A percentile compares a stretch with the other conserved stretches of the same genome.
Conservation (phyloP, 169 alveolate genomes). For the Miamiensis avidus region DNA sequence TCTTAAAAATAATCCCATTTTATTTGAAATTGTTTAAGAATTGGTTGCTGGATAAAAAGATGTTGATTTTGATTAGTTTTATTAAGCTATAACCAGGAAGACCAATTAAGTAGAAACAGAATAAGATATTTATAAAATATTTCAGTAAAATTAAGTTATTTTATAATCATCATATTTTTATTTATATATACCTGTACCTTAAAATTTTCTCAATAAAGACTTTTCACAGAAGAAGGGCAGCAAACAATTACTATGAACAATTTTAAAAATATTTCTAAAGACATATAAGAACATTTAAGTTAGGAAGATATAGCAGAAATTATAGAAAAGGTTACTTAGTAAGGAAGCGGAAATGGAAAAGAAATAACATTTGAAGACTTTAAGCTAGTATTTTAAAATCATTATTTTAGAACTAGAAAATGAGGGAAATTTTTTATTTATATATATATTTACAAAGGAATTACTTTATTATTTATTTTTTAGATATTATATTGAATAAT, state of each 20-base stretch:
- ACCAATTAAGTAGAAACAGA: neutral
- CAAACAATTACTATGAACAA: neutral
- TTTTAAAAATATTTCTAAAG: neutral
- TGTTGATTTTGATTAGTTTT: neutral
- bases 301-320: neutral
- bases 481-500: too few relatives aligned
- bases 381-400: too few relatives aligned
- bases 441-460: neutral
- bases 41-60: neutral
- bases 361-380: neutral
- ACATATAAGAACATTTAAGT: too few relatives aligned
- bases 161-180: neutral
- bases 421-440: too few relatives aligned
- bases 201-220: neutral
- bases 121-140: neutral
- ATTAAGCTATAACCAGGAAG: neutral
- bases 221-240: neutral
- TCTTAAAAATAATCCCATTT: neutral
- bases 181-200: neutral
- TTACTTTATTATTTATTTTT: too few relatives aligned
- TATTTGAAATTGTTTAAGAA: neutral
- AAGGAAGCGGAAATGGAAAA: neutral
- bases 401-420: neutral
- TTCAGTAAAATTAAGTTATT: neutral
- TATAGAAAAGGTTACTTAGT: neutral